Percentiles rank a stretch among this genome's conserved stretches.
phyloP scores from a whole-genome alignment of 805 yeast species.

The Grigorovia jiainica region DNA sequence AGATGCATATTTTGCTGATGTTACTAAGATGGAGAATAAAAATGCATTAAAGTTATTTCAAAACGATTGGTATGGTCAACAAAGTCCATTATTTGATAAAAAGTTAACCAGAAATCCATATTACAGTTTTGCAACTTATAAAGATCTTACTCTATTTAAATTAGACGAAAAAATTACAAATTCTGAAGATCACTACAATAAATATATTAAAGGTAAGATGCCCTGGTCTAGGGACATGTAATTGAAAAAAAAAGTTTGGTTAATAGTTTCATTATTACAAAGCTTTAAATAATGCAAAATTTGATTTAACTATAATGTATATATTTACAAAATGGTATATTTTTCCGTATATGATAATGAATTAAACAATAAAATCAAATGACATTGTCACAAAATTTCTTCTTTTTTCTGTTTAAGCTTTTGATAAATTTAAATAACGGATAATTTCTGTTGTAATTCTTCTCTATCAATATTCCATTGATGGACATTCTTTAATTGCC shows the following conservation, averaged over 20 bases:
- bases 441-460: slow-evolving; percentile 39
- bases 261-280: too few relatives aligned
- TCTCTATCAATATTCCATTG: slow-evolving; percentile 50
- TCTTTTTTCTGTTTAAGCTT: neutral
- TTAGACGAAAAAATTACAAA: slow-evolving; percentile 9
- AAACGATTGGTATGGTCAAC: slow-evolving; percentile 50
- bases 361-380: too few relatives aligned
- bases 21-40: slow-evolving; percentile 39
- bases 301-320: too few relatives aligned
- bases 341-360: too few relatives aligned
- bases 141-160: slow-evolving; percentile 3
- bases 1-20: slow-evolving; percentile 36
- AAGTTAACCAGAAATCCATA: slow-evolving; percentile 51
- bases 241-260: too few relatives aligned
- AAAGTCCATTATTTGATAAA: slow-evolving; percentile 36
- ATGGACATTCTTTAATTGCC: slow-evolving; percentile 49
- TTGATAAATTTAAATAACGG: slow-evolving; percentile 18
- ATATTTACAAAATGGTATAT: too few relatives aligned
- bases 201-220: slow-evolving; percentile 19
- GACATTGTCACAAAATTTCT: neutral
- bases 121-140: slow-evolving; percentile 33
- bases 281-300: too few relatives aligned
- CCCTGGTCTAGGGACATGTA: slow-evolving; percentile 21
- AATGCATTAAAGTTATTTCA: slow-evolving; percentile 47
- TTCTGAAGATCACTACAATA: slow-evolving; percentile 14